Base-by-base conservation (phyloP, 2,329 filamentous ascomycete genomes). In the Epichloe baconii region DNA sequence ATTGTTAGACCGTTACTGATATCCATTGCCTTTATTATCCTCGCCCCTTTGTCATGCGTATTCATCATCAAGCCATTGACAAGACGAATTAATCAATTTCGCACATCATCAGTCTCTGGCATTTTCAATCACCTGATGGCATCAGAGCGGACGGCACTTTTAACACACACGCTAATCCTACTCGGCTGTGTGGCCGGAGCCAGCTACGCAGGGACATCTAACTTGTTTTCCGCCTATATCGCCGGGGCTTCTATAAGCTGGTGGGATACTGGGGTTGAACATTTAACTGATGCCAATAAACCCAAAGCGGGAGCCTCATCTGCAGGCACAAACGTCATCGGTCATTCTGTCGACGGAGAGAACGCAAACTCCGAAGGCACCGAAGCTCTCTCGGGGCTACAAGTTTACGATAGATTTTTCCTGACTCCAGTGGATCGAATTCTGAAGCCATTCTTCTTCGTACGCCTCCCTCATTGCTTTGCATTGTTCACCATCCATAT, bases 381-480 rank as follows among this genome's bases (percentile, higher is more conserved):
- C 4, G 14, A 26, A 7, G 4, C 49, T 36, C 12, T 8, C 1
- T 54, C 51, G 23, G 48, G 49, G n/a, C 23, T 36, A 3, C 57
- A 57, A 4, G 57, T 68, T 0, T 75, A 70, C 51, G 62, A 69
- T 6, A 55, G 61, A 3, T 76, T 72, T 57, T 74, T 71, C 52
- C 55, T 56, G 2, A 58, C 65, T 2, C 59, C 64, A 0, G 62
- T 74, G 0, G 57, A 76, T 2, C 69, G 69, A 8, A 69, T 89
- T 0, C 63, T 90, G 0, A 79, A 79, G 47, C 85, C 86, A 0
- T 75, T 88, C 52, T 89, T 90, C 66, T 90, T 90, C 59, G 85
- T 79, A 44, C 6, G 47, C 15, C 37, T 15, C 19, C 15, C 5
- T 41, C 26, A 4, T 31, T 11, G 7, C 26, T 21, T 34, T 26